Evolutionary conservation across 768 basidiomycete genomes (phyloP).

Genomic region (Hericium rajendrae): DNA sequence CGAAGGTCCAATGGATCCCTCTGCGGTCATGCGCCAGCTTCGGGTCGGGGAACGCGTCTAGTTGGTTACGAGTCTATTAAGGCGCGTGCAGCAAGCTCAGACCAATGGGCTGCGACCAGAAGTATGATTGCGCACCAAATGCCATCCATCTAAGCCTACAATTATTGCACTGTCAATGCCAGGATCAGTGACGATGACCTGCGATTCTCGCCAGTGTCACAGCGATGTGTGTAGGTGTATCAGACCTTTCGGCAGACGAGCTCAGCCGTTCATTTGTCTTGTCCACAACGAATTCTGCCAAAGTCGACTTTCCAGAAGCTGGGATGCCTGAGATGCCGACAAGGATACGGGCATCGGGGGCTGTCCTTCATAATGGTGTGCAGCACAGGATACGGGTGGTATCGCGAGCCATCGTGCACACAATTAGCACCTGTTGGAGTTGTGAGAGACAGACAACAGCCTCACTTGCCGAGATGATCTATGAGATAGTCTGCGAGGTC

Average conservation of each 20-base stretch:
- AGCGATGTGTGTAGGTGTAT: too few species aligned
- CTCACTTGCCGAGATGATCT: not conserved
- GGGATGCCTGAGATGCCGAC: conserved; percentile 74
- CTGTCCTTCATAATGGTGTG: conserved; percentile 11
- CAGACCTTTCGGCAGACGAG: not conserved
- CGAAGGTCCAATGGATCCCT: conserved; percentile 89
- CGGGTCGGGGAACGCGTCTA: conserved; percentile 71
- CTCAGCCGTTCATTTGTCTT: conserved; percentile 34
- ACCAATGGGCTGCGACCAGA: too few species aligned
- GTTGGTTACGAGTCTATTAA: conserved; percentile 47
- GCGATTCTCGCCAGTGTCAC: too few species aligned
- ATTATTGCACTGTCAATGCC: conserved; percentile 37
- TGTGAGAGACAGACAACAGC: not conserved
- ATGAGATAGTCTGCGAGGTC: not conserved
- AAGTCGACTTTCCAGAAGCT: conserved; percentile 79
- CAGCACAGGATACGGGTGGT: too few species aligned
- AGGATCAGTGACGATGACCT: too few species aligned
- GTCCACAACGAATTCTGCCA: conserved; percentile 50
- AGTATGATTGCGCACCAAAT: conserved; percentile 30
- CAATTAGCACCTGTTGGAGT: not conserved
- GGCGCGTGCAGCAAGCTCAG: not conserved
- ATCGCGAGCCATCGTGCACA: too few species aligned
- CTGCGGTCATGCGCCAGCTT: conserved; percentile 68
- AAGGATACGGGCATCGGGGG: conserved; percentile 38
- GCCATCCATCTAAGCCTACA: conserved; percentile 89